Base-by-base conservation (phyloP, 2,329 filamentous ascomycete species). In the Colletotrichum sojae region DNA sequence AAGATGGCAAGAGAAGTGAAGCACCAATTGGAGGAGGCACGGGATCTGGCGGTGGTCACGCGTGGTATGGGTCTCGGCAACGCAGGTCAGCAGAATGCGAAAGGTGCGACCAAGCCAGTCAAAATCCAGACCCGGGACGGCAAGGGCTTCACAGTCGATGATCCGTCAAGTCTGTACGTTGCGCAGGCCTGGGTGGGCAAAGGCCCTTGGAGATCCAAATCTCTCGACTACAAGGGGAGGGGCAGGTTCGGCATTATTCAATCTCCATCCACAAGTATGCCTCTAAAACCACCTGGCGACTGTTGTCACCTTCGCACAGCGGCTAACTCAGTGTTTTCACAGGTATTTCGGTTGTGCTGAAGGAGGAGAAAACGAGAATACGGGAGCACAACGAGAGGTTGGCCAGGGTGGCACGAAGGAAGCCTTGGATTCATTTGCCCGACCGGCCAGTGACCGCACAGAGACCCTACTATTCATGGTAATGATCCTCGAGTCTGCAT, bases 401-500 rank as follows among this genome's bases (percentile, higher is more conserved):
- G 77, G 90, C 90, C 73, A 95, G 94, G 84, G 87, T 92, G 79
- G 85, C 88, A 63, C 90, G 90, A 76, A 88, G 90, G 70, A 93
- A 93, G 72, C 90, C 95, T 16, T 98, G 95, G 95, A 88, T 92
- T 13, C 94, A 95, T 75, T 83, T 98, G 61, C 95, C 95, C 8
- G 94, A 98, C 80, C 90, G 95, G 71, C 93, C 92, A 6, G 86
- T 99, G 63, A 91, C 91, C 71, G 91, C 91, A 43, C 95, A 98
- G 84, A 89, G 93, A 74, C 95, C 94, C 77, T 97, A 96, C 80
- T 97, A 97, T 81, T 90, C 92, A 70, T 99, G 95, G 95, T 98
- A 91, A 74, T 75, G 39, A 39, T 16, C 22, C 4, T 27, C 15
- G 13, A 31, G 20, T 6, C 49, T n/a, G 9, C 20, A 9, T 48